Percentiles rank a stretch among this genome's conserved stretches.
These are phyloP conservation scores for Sambucus nigra DNA, from an alignment of 129 eudicot species.

Conservation along the genomic window DNA sequence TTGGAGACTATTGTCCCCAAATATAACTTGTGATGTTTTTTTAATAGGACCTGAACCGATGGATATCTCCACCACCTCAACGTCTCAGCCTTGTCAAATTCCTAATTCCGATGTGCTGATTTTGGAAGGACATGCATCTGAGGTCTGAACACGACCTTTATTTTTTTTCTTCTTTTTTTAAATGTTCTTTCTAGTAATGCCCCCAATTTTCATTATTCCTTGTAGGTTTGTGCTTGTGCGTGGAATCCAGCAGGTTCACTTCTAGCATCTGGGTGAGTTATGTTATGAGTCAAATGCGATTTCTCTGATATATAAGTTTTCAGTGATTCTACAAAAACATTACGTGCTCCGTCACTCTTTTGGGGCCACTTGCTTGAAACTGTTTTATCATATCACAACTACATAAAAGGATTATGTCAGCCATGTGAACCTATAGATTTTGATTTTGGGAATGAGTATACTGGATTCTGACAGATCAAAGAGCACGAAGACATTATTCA, in stretches of 20 bases:
- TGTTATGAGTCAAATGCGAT: neutral
- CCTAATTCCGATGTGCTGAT: constrained; percentile 29
- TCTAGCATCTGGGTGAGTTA: constrained; percentile 58
- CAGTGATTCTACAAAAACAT: neutral
- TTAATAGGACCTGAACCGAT: constrained; percentile 32
- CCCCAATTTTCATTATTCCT: neutral
- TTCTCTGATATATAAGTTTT: neutral
- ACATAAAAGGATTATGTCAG: no score
- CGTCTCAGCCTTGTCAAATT: constrained; percentile 21
- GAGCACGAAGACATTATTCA: no score
- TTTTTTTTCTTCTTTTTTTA: neutral
- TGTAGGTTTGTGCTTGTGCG: constrained; percentile 54
- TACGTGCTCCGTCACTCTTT: no score
- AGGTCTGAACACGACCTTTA: constrained; percentile 23
- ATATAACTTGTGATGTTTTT: constrained; percentile 1
- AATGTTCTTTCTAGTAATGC: neutral
- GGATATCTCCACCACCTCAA: constrained; percentile 23
- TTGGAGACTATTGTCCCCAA: neutral
- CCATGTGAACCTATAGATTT: no score
- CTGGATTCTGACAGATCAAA: no score
- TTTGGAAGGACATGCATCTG: constrained; percentile 55
- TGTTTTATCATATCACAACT: neutral
- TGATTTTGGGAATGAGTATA: no score
- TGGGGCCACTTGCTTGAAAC: neutral
- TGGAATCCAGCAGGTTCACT: constrained; percentile 54